Evolutionary conservation across 2,329 filamentous ascomycete species (phyloP).

Genomic region (Pseudogymnoascus sp.): DNA sequence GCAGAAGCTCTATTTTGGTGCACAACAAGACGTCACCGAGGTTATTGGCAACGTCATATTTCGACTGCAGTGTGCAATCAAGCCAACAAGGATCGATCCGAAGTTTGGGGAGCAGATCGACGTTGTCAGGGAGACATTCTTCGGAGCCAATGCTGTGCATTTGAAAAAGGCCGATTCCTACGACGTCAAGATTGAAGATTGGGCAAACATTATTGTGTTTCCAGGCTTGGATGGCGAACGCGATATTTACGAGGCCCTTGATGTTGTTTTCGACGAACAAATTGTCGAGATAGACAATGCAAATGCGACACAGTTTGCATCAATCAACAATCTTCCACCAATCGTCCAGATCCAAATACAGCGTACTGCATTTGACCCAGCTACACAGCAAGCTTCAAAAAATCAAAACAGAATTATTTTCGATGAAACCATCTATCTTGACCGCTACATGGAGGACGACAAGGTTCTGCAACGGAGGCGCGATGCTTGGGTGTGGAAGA

Average conservation of each 20-base stretch:
- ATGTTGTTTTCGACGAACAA: slow-evolving; percentile 76
- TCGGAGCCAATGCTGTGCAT: slow-evolving; percentile 53
- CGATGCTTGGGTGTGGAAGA: slow-evolving; percentile 67
- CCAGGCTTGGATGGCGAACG: slow-evolving; percentile 41
- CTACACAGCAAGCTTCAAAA: slow-evolving; percentile 54
- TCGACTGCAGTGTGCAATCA: slow-evolving; percentile 82
- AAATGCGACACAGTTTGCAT: slow-evolving; percentile 55
- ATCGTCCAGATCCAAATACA: slow-evolving; percentile 87
- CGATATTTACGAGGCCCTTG: slow-evolving; percentile 76
- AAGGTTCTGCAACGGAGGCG: slow-evolving; percentile 56
- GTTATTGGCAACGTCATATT: slow-evolving; percentile 90
- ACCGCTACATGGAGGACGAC: slow-evolving; percentile 72
- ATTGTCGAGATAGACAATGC: slow-evolving; percentile 59
- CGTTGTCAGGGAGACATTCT: slow-evolving; percentile 63
- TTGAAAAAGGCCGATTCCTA: slow-evolving; percentile 43
- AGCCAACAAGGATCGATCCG: slow-evolving; percentile 53
- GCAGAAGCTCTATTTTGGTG: slow-evolving; percentile 28
- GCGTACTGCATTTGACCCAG: slow-evolving; percentile 64
- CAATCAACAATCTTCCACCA: slow-evolving; percentile 69
- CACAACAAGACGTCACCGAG: slow-evolving; percentile 90
- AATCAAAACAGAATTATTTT: slow-evolving; percentile 71
- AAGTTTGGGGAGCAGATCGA: slow-evolving; percentile 71
- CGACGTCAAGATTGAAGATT: slow-evolving; percentile 35
- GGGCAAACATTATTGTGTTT: slow-evolving; percentile 52
- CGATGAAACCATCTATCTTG: slow-evolving; percentile 75